Conservation (phyloP, 2,329 filamentous ascomycete genomes). For the Alternaria hordeiaustralica region DNA sequence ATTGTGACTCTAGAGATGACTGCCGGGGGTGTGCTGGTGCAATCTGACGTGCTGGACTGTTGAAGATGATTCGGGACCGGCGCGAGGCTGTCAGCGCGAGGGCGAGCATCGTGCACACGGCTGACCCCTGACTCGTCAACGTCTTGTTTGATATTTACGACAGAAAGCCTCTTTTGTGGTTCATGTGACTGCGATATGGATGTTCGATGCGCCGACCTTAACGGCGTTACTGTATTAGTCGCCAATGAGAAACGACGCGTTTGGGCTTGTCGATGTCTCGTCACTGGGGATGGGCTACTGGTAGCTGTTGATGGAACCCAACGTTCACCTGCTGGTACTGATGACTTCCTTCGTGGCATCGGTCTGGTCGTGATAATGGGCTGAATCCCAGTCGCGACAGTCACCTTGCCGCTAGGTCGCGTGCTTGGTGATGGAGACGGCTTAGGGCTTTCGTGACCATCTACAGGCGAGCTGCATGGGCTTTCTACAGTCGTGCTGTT, state of each 20-base stretch:
- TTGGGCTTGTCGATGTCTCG: constrained; percentile 22
- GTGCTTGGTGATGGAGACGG: constrained; percentile 12
- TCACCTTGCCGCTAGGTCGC: constrained; percentile 6
- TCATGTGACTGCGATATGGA: constrained; percentile 17
- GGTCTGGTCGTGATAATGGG: background rate
- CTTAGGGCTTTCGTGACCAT: constrained; percentile 4
- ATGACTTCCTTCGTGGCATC: constrained; percentile 10
- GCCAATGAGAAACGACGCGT: constrained; percentile 13
- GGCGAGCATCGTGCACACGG: constrained; percentile 4
- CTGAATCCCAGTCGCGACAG: background rate
- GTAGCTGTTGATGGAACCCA: constrained; percentile 7
- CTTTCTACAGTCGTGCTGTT: background rate
- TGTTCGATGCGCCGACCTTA: constrained; percentile 1
- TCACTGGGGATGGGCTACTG: constrained; percentile 25
- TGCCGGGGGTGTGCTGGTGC: constrained; percentile 16
- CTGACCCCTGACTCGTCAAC: constrained; percentile 5
- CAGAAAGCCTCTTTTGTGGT: constrained; percentile 20
- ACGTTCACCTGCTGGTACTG: constrained; percentile 7
- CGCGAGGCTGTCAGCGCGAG: constrained; percentile 26
- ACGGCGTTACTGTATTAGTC: constrained; percentile 4
- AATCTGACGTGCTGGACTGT: constrained; percentile 24
- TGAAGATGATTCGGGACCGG: constrained; percentile 35
- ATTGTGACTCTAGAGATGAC: constrained; percentile 26
- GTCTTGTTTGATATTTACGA: constrained; percentile 18
- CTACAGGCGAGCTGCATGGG: constrained; percentile 2